These are phyloP conservation scores for Amanita pseudoporphyria DNA, from an alignment of 768 basidiomycete genomes.

Conservation along the genomic window DNA sequence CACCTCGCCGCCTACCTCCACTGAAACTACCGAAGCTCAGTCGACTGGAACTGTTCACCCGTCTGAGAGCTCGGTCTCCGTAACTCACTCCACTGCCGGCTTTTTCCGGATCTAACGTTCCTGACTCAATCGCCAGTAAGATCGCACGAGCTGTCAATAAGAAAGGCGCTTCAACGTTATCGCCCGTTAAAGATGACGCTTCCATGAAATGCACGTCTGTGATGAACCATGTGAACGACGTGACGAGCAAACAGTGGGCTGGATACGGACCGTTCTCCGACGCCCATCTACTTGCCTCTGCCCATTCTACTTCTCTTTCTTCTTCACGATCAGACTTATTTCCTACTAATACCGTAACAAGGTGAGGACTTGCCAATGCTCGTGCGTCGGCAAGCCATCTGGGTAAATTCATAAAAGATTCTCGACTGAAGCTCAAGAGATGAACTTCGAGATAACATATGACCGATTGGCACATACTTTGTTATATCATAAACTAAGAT, in stretches of 20 bases:
- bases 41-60: constrained; percentile 87
- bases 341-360: constrained; percentile 86
- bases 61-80: constrained; percentile 84
- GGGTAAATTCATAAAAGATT: constrained; percentile 74
- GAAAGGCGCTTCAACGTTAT: constrained; percentile 94
- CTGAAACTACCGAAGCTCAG: constrained; percentile 80
- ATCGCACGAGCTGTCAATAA: constrained; percentile 80
- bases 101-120: constrained; percentile 85
- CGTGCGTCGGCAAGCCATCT: constrained; percentile 92
- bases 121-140: constrained; percentile 84
- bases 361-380: constrained; percentile 84
- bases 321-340: constrained; percentile 95
- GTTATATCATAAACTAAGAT: constrained; percentile 94
- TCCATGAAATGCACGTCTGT: constrained; percentile 91
- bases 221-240: constrained; percentile 8
- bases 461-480: constrained; percentile 35
- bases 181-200: constrained; percentile 83
- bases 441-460: neutral
- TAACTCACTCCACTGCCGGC: constrained; percentile 94
- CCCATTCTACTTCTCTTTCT: constrained; percentile 90
- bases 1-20: constrained; percentile 48
- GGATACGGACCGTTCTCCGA: constrained; percentile 73
- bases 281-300: constrained; percentile 93
- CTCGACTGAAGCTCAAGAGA: constrained; percentile 46
- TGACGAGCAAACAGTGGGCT: neutral